Percentiles rank a stretch among this genome's conserved stretches.
phyloP scores from a whole-genome alignment of 208 protist genomes.

The Pavlovales sp. region DNA sequence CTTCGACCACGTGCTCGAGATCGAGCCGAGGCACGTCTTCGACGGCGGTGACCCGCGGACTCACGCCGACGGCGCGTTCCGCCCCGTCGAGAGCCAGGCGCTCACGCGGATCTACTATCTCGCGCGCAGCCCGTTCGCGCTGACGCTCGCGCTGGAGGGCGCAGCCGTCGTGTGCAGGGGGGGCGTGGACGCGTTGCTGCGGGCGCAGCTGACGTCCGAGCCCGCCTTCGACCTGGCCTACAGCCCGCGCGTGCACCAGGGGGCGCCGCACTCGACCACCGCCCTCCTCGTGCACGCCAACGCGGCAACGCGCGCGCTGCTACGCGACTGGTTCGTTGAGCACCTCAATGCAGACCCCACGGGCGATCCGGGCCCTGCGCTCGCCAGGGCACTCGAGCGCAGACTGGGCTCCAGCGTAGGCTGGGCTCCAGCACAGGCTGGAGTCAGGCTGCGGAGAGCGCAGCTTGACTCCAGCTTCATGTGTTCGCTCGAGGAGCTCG shows the following conservation, averaged over 20 bases:
- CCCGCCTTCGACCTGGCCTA: background rate
- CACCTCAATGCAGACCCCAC: background rate
- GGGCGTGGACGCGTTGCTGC: background rate
- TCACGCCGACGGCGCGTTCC: background rate
- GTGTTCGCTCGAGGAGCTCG: no score
- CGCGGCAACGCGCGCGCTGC: background rate
- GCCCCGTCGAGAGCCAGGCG: background rate
- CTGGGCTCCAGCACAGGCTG: no score
- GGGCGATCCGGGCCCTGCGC: background rate
- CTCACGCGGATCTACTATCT: background rate
- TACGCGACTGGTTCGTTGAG: background rate
- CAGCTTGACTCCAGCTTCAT: no score
- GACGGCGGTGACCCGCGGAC: background rate
- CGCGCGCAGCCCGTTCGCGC: background rate
- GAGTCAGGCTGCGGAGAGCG: background rate
- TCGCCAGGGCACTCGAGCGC: background rate
- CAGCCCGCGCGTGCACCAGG: background rate
- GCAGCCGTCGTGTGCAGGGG: background rate
- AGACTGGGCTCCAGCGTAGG: no score
- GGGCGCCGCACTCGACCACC: background rate
- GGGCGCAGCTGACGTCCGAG: no score
- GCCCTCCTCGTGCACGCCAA: background rate
- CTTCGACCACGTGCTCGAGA: background rate
- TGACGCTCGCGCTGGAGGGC: background rate
- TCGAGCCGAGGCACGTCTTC: background rate